A percentile compares a stretch with the other conserved stretches of the same genome.
These are phyloP conservation scores for Mallotus repandus DNA, from an alignment of 441 rosid species.

Conservation along the genomic window DNA sequence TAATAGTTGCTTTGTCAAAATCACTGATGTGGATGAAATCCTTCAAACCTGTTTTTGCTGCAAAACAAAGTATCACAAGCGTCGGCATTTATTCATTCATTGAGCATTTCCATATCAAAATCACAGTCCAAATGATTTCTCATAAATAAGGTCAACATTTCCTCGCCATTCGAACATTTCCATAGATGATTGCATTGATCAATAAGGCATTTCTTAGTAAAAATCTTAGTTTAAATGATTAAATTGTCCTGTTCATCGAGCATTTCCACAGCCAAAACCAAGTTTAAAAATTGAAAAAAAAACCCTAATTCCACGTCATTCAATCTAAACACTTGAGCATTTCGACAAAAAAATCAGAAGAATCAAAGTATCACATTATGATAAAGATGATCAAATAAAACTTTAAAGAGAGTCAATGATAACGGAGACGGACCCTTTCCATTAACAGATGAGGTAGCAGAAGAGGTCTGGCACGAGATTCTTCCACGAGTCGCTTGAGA, in stretches of 20 bases:
- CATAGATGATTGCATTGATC: neutral
- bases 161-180: neutral
- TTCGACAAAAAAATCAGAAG: neutral
- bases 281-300: neutral
- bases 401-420: neutral
- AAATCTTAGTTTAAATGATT: too few relatives aligned
- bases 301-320: conserved; percentile 30
- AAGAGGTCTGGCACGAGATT: conserved; percentile 66
- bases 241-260: too few relatives aligned
- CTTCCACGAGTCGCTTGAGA: conserved; percentile 40
- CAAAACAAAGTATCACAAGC: conserved; percentile 12
- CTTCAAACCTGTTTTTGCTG: conserved; percentile 52
- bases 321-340: neutral
- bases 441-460: conserved; percentile 51
- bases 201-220: neutral
- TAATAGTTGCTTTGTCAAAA: conserved; percentile 79
- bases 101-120: too few relatives aligned
- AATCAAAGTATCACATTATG: neutral
- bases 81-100: too few relatives aligned
- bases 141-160: neutral
- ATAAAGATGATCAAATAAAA: neutral
- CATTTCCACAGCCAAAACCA: neutral
- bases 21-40: conserved; percentile 84
- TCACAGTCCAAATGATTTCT: too few relatives aligned
- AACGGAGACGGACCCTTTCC: conserved; percentile 38